phyloP scores from a whole-genome alignment of 345 rosid genomes.

The Linum usitatissimum region DNA sequence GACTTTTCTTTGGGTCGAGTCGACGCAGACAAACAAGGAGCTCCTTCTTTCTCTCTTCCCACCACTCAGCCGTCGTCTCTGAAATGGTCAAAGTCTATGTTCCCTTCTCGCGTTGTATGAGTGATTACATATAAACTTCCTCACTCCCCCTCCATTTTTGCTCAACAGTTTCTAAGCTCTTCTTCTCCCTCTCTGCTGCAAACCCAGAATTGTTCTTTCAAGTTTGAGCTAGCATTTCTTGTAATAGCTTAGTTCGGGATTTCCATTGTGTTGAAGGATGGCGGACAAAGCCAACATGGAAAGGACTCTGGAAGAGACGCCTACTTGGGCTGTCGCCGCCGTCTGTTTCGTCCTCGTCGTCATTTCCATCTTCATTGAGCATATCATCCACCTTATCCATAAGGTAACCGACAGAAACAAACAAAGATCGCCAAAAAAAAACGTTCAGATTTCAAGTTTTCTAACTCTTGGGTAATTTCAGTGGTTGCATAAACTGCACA shows the following conservation, averaged over 20 bases:
- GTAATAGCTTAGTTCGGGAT: too few relatives aligned
- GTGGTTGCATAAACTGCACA: neutral
- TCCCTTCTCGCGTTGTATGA: neutral
- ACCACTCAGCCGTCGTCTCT: neutral
- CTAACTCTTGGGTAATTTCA: neutral
- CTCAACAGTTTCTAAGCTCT: neutral
- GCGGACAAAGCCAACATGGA: neutral
- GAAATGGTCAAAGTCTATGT: neutral
- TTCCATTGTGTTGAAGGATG: neutral
- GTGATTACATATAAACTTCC: neutral
- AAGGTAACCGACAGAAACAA: conserved; percentile 1
- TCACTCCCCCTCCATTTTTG: neutral
- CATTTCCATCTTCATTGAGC: conserved; percentile 8
- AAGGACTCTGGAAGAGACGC: conserved; percentile 10
- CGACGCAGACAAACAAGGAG: neutral
- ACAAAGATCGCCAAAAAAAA: too few relatives aligned
- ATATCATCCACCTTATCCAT: neutral
- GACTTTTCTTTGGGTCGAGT: too few relatives aligned
- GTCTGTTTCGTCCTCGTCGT: conserved; percentile 9
- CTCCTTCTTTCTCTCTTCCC: neutral
- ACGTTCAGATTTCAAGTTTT: too few relatives aligned
- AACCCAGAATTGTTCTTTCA: neutral
- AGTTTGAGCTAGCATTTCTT: too few relatives aligned
- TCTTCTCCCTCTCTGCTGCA: neutral
- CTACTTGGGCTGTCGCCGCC: conserved; percentile 13